phyloP scores from a whole-genome alignment of 2,329 filamentous ascomycete genomes.

The Trichothecium sympodiale region DNA sequence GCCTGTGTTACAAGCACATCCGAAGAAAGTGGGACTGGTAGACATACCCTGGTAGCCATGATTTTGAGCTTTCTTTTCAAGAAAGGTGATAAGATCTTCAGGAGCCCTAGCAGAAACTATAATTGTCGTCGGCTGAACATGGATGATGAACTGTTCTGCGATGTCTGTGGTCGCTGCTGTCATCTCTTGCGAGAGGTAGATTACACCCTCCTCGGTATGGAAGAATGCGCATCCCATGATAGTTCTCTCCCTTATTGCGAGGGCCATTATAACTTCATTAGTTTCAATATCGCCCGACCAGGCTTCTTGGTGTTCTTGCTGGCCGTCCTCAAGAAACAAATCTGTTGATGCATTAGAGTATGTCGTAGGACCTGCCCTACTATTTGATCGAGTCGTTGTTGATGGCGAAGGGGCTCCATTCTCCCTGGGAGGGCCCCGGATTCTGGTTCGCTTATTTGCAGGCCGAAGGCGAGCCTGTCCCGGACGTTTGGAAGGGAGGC shows the following conservation, averaged over 20 bases:
- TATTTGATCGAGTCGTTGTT: too few species aligned
- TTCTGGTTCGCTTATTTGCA: too few species aligned
- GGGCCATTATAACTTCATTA: conserved; percentile 63
- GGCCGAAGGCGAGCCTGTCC: too few species aligned
- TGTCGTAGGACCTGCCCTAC: too few species aligned
- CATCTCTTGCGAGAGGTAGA: conserved; percentile 71
- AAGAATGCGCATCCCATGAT: conserved; percentile 81
- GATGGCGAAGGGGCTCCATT: too few species aligned
- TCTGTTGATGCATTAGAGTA: neutral
- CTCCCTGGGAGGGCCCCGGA: too few species aligned
- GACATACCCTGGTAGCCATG: too few species aligned
- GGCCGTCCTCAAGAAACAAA: neutral
- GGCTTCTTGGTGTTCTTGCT: neutral
- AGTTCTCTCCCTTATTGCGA: conserved; percentile 61
- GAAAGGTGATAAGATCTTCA: conserved; percentile 21
- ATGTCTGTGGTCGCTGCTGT: conserved; percentile 56
- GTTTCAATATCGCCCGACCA: neutral
- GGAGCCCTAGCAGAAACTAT: conserved; percentile 38
- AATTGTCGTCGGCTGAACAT: conserved; percentile 43
- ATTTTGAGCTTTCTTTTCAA: conserved; percentile 11
- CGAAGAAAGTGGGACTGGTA: too few species aligned
- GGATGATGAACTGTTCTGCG: conserved; percentile 48
- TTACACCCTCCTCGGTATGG: conserved; percentile 52
- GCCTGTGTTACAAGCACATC: neutral
- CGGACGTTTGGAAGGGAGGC: too few species aligned